These are phyloP conservation scores for Clitopilus passeckerianus DNA, from an alignment of 768 basidiomycete species.

Conservation along the genomic window DNA sequence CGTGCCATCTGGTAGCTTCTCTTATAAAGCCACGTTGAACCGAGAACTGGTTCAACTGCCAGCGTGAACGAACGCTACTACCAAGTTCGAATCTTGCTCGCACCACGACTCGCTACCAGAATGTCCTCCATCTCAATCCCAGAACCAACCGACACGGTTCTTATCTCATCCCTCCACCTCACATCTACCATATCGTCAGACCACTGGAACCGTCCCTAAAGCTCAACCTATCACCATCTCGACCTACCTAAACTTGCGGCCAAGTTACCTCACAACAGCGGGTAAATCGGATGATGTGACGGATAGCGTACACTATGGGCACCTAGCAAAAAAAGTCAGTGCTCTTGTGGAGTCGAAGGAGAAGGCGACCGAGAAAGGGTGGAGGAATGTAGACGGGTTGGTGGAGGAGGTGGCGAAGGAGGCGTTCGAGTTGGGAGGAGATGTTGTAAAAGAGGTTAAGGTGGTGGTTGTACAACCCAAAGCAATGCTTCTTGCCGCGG, in stretches of 20 bases:
- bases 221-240: slow-evolving; percentile 49
- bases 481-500: slow-evolving; percentile 43
- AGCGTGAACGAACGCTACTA: no score
- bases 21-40: no score
- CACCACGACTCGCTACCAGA: no score
- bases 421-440: slow-evolving; percentile 33
- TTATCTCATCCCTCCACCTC: slow-evolving; percentile 36
- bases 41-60: no score
- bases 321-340: slow-evolving; percentile 47
- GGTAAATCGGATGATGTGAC: slow-evolving; percentile 46
- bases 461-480: slow-evolving; percentile 41
- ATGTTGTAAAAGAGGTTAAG: slow-evolving; percentile 29
- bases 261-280: slow-evolving; percentile 36
- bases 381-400: slow-evolving; percentile 21
- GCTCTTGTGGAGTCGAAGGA: slow-evolving; percentile 17
- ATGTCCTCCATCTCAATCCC: not conserved
- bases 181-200: slow-evolving; percentile 40
- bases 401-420: slow-evolving; percentile 28
- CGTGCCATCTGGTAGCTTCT: no score
- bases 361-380: not conserved
- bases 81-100: no score
- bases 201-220: slow-evolving; percentile 42
- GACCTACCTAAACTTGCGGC: slow-evolving; percentile 40
- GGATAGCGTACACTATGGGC: slow-evolving; percentile 63
- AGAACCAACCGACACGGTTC: slow-evolving; percentile 35